Percentiles rank a stretch among this genome's conserved stretches.
Evolutionary conservation across 208 protist genomes (phyloP).

Genomic region (Trypanosoma congolense): DNA sequence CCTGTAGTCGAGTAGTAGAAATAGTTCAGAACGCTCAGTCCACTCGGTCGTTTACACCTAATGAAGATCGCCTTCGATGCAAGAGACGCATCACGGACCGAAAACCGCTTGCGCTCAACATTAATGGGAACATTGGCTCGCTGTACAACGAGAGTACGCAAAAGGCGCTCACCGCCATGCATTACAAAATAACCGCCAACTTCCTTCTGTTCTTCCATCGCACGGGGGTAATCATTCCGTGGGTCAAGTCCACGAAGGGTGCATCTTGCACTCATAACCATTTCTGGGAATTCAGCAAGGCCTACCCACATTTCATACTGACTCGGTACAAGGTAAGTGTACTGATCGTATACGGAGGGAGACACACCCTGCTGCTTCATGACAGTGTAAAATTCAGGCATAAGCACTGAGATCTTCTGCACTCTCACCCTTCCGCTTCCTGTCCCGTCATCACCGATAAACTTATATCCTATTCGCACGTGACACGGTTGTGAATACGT

Average conservation of each 20-base stretch:
- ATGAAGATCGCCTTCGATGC: conserved; percentile 94
- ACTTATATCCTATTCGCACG: conserved; percentile 70
- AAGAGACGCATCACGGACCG: conserved; percentile 90
- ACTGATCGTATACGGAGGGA: conserved; percentile 36
- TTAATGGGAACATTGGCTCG: conserved; percentile 94
- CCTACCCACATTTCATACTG: conserved; percentile 67
- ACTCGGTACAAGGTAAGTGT: conserved; percentile 73
- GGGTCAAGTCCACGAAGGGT: conserved; percentile 62
- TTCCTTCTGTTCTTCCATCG: conserved; percentile 93
- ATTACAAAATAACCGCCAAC: conserved; percentile 99
- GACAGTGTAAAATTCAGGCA: conserved; percentile 56
- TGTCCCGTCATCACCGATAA: conserved; percentile 27
- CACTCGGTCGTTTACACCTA: conserved; percentile 92
- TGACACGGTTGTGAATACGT: conserved; percentile 84
- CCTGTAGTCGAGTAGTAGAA: conserved; percentile 96
- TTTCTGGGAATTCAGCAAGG: conserved; percentile 81
- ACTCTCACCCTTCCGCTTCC: background rate
- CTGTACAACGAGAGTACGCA: conserved; percentile 95
- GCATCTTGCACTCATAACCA: conserved; percentile 78
- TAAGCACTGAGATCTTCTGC: conserved; percentile 40
- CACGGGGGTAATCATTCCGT: conserved; percentile 65
- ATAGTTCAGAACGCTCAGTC: conserved; percentile 91
- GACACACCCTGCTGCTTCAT: conserved; percentile 62
- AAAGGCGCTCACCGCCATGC: conserved; percentile 96
- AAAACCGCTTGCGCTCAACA: conserved; percentile 86